Evolutionary conservation across 2,329 filamentous ascomycete species (phyloP), one percentile per base, ranked within the genome.

Genomic region (Ophiocordyceps robertsii): DNA sequence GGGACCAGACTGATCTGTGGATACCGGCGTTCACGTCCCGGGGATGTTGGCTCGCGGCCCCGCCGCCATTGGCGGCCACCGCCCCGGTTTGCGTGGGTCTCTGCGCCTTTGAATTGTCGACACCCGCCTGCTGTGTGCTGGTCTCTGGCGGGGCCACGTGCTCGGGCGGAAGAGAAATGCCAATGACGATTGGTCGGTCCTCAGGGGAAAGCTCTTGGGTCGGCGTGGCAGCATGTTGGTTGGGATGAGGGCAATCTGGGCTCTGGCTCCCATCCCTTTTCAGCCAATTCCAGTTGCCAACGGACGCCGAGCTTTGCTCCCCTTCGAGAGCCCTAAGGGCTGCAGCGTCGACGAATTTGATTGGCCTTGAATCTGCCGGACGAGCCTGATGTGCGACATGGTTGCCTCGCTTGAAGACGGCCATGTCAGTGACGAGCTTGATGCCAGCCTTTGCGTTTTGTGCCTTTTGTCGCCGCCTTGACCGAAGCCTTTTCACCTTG

Each of bases 161-260:
- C 8, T 56, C 56, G 13, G 75, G 72, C 3, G 81, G 74, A 38
- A 86, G 64, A 13, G 75, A 72, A 40, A 87, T 77, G 12, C 82
- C 82, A 49, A 86, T 87, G 36, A 82, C 71, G 45, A 87, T 87
- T 1, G 79, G 79, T n/a, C 77, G 69, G 51, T 82, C 77, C 44
- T 72, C 74, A 0, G 82, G 82, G 13, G 82, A 84, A 4, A 84
- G 66, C 46, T 77, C 75, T 11, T 57, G 56, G 6, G 55, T 55
- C 21, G 54, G 42, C 46, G 51, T 48, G 46, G 54, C 46, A 44
- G 51, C 43, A 21, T 51, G 48, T 32, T 53, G 54, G 13, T 56
- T 55, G 10, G 58, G 51, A 3, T 53, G 52, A 13, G 52, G 48
- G 12, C 53, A 50, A 13, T 48, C 49, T 14, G 54, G 56, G 33